phyloP scores from a whole-genome alignment of 2,329 filamentous ascomycete species.

The Cryphonectria naterciae region DNA sequence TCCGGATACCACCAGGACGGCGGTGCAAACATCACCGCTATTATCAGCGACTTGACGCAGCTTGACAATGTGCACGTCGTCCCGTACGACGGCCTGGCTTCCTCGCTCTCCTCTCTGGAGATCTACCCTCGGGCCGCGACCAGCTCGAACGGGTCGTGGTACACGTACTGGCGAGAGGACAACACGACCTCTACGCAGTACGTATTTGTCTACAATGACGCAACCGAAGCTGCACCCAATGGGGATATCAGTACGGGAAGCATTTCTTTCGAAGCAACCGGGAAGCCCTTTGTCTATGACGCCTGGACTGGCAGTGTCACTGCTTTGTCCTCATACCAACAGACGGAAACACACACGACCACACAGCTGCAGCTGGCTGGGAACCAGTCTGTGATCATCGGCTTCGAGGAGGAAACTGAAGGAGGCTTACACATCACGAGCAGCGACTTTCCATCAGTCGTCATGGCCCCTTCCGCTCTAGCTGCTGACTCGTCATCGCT shows the following conservation, averaged over 20 bases:
- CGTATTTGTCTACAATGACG: constrained; percentile 25
- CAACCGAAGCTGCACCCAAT: neutral
- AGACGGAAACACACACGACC: neutral
- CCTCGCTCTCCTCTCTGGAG: neutral
- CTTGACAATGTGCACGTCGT: constrained; percentile 12
- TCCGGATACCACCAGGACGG: neutral
- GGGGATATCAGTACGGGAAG: neutral
- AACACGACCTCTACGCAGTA: constrained; percentile 12
- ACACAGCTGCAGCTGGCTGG: constrained; percentile 14
- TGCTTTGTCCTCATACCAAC: constrained; percentile 8
- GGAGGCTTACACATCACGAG: neutral
- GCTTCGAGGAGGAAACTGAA: neutral
- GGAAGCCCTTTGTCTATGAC: constrained; percentile 34
- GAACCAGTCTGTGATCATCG: constrained; percentile 21
- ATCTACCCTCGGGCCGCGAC: constrained; percentile 2
- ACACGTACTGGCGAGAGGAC: constrained; percentile 20
- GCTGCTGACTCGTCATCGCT: neutral
- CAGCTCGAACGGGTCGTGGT: constrained; percentile 17
- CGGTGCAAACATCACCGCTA: constrained; percentile 2
- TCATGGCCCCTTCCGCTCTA: neutral
- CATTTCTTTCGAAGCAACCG: constrained; percentile 19
- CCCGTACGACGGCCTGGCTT: constrained; percentile 4
- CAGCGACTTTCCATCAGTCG: neutral
- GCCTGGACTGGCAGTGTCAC: constrained; percentile 41
- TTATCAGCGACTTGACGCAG: constrained; percentile 3